These are phyloP conservation scores for Catunica adiposa DNA, from an alignment of 2,329 filamentous ascomycete species.

Conservation along the genomic window DNA sequence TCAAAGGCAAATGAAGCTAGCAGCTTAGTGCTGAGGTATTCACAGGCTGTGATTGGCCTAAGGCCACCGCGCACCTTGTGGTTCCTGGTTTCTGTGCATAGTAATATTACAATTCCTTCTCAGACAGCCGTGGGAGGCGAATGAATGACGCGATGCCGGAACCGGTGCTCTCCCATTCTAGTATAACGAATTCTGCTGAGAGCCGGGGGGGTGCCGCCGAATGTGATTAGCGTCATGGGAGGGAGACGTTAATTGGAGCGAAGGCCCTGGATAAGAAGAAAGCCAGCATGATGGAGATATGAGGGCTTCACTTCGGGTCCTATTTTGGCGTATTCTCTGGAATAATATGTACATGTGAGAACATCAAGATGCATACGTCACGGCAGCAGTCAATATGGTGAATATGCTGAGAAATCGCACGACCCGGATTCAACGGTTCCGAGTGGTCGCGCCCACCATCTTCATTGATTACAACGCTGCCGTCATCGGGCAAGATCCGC, in stretches of 20 bases:
- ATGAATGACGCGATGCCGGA: constrained; percentile 4
- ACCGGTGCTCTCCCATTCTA: neutral
- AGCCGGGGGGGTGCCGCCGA: neutral
- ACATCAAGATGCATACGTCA: neutral
- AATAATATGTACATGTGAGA: neutral
- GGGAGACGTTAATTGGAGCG: neutral
- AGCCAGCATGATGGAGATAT: neutral
- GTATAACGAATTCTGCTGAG: neutral
- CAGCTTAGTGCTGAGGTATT: constrained; percentile 10
- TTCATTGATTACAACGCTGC: neutral
- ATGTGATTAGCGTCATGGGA: constrained; percentile 5
- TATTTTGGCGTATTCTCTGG: neutral
- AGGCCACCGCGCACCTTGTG: neutral
- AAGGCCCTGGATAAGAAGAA: neutral
- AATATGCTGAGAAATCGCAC: neutral
- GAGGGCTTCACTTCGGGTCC: neutral
- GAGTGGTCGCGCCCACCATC: neutral
- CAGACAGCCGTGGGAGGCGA: neutral
- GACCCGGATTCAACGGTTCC: neutral
- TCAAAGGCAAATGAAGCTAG: neutral
- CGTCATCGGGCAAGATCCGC: constrained; percentile 3
- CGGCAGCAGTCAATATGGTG: neutral
- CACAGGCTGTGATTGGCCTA: constrained; percentile 3
- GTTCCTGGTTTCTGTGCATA: too few species aligned
- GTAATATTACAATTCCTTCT: neutral